Evolutionary conservation across 164 flowering plant genomes (phyloP), one percentile per base, ranked within the genome.

Genomic region (Dillenia turbinata): DNA sequence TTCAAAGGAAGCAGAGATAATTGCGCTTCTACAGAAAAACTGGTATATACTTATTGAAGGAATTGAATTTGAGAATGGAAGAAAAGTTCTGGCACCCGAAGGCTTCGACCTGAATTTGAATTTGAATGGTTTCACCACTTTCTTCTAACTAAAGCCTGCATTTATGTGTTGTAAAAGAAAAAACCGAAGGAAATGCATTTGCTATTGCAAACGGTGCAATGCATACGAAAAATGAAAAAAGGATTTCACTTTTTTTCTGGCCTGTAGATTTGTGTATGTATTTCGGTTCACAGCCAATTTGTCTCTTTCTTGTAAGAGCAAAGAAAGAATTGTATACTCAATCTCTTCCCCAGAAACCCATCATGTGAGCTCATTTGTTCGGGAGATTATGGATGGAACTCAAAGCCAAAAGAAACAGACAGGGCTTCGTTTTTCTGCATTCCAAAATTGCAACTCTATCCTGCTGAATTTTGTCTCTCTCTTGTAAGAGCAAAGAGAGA

Each of bases 21-120:
- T 80, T 19, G 77, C 72, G 44, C 72, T 79, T 60, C 87, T 82
- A 26, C 77, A 71, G 50, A 68, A 68, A 64, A 71, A 71, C 53
- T 76, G 75, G 84, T 60, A 61, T 54, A 66, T 67, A 17, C 66
- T 81, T 48, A 63, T 50, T 9, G 68, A 63, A 52, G 78, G 46
- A 10, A 61, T 58, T 24, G 69, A 64, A 44, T 40, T 58, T 5
- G 33, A 54, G 52, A 60, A 44, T 9, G 74, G 53, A 45, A 52
- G 66, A 51, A 64, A 66, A 54, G 60, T 64, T 9, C 51, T 55
- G 44, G 62, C 59, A 3, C 63, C 56, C 49, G 76, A 75, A 54
- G 76, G 74, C 40, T 47, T 69, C 47, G 76, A 73, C 8, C 62
- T 66, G 65, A 78, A 68, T 64, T 47, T 69, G 44, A 76, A 73